A percentile compares a stretch with the other conserved stretches of the same genome.
Conservation (phyloP, 2,329 filamentous ascomycete genomes). For the Graphium sp. region DNA sequence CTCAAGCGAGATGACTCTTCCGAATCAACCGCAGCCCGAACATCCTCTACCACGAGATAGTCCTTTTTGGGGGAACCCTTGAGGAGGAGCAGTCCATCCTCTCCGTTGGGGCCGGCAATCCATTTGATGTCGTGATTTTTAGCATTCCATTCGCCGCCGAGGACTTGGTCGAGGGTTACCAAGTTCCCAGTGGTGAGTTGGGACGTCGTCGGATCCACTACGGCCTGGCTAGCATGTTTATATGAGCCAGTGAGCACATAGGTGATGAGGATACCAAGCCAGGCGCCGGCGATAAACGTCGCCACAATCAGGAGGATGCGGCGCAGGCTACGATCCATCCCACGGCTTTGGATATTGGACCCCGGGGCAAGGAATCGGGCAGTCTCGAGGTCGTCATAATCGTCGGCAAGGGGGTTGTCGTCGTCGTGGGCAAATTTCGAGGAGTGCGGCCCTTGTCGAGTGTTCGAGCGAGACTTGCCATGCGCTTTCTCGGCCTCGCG, state of each 20-base stretch:
- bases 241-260: conserved; percentile 52
- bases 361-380: conserved; percentile 30
- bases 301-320: conserved; percentile 44
- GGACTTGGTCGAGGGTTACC: conserved; percentile 56
- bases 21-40: conserved; percentile 31
- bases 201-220: conserved; percentile 54
- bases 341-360: conserved; percentile 22
- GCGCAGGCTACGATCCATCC: conserved; percentile 50
- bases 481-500: conserved; percentile 16
- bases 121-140: conserved; percentile 52
- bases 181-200: conserved; percentile 49
- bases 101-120: conserved; percentile 57
- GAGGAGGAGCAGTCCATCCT: conserved; percentile 77
- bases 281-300: conserved; percentile 45
- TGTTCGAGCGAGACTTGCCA: no score
- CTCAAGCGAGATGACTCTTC: conserved; percentile 3
- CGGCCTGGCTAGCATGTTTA: conserved; percentile 41
- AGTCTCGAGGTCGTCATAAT: conserved; percentile 24
- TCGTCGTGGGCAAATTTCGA: conserved; percentile 2
- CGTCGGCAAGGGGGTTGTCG: conserved; percentile 2
- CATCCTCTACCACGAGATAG: conserved; percentile 76
- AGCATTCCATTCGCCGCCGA: conserved; percentile 48
- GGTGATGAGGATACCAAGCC: conserved; percentile 49
- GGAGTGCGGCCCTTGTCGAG: no score
- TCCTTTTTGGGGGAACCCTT: conserved; percentile 45